These are phyloP conservation scores for Backusella parvicylindrica DNA, from an alignment of 192 early-diverging fungal species.

Conservation along the genomic window DNA sequence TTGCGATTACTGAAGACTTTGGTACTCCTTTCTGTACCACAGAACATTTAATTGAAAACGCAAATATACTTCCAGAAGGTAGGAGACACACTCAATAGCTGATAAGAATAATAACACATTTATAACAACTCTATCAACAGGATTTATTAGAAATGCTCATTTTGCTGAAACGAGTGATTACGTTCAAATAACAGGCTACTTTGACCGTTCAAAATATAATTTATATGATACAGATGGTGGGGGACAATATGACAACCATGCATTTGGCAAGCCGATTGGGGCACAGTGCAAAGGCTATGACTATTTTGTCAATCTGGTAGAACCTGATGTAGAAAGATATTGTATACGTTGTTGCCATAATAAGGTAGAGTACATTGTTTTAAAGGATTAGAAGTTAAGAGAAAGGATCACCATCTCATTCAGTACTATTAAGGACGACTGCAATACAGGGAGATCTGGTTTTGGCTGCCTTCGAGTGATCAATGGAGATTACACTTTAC, in stretches of 20 bases:
- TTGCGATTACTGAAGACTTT: slow-evolving; percentile 34
- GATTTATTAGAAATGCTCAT: slow-evolving; percentile 43
- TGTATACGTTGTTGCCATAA: slow-evolving; percentile 35
- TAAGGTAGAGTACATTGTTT: neutral
- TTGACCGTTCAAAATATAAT: slow-evolving; percentile 36
- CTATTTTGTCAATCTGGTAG: slow-evolving; percentile 30
- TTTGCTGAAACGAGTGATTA: slow-evolving; percentile 32
- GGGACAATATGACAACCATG: slow-evolving; percentile 47
- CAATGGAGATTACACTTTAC: slow-evolving; percentile 38
- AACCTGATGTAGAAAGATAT: slow-evolving; percentile 20
- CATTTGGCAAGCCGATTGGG: slow-evolving; percentile 17
- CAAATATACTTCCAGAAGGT: slow-evolving; percentile 34
- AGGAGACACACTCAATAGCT: neutral
- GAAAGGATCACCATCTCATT: neutral
- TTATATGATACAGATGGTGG: slow-evolving; percentile 32
- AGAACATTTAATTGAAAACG: slow-evolving; percentile 11
- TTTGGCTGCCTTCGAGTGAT: slow-evolving; percentile 38
- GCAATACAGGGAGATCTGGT: slow-evolving; percentile 32
- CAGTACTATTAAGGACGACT: slow-evolving; percentile 7
- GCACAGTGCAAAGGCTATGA: slow-evolving; percentile 26
- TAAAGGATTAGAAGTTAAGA: neutral
- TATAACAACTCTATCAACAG: neutral
- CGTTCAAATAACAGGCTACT: slow-evolving; percentile 48
- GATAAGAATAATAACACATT: neutral
- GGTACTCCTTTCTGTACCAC: slow-evolving; percentile 44